Percentiles rank a stretch among this genome's conserved stretches.
Evolutionary conservation across 2,329 filamentous ascomycete genomes (phyloP).

Genomic region (Xylariaceae sp.): DNA sequence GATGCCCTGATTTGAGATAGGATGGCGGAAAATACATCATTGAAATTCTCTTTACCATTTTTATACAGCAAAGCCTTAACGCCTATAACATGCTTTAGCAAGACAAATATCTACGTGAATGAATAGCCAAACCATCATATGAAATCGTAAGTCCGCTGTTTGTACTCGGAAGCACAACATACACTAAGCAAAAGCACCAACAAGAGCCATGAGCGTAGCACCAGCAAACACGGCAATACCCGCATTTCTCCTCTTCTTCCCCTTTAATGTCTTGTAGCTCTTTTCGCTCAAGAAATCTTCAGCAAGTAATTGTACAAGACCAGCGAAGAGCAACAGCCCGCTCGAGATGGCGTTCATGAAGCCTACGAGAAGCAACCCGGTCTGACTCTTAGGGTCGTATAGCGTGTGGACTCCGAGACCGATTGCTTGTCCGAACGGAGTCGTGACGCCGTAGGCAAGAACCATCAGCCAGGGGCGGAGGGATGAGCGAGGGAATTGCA

Average conservation of each 20-base stretch:
- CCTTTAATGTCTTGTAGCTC: slow-evolving; percentile 64
- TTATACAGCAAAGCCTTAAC: slow-evolving; percentile 4
- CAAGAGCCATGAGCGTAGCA: slow-evolving; percentile 64
- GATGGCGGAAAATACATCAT: slow-evolving; percentile 10
- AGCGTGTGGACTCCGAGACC: slow-evolving; percentile 73
- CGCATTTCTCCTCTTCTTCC: slow-evolving; percentile 57
- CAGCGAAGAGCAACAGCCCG: slow-evolving; percentile 76
- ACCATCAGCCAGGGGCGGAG: slow-evolving; percentile 81
- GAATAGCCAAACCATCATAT: no score
- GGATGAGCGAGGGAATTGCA: slow-evolving; percentile 72
- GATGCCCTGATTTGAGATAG: neutral
- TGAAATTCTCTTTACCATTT: neutral
- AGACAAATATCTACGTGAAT: neutral
- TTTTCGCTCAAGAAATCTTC: slow-evolving; percentile 79
- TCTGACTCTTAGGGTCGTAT: slow-evolving; percentile 74
- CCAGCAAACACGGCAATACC: slow-evolving; percentile 61
- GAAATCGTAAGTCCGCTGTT: neutral
- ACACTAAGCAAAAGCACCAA: slow-evolving; percentile 65
- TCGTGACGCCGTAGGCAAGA: slow-evolving; percentile 70
- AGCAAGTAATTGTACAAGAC: slow-evolving; percentile 76
- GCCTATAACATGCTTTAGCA: slow-evolving; percentile 13
- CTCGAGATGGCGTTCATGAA: slow-evolving; percentile 84
- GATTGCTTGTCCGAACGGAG: slow-evolving; percentile 79
- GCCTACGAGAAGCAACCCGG: slow-evolving; percentile 75
- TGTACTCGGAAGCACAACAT: neutral